Conservation (phyloP, 768 basidiomycete genomes). For the Tricholoma sp. region DNA sequence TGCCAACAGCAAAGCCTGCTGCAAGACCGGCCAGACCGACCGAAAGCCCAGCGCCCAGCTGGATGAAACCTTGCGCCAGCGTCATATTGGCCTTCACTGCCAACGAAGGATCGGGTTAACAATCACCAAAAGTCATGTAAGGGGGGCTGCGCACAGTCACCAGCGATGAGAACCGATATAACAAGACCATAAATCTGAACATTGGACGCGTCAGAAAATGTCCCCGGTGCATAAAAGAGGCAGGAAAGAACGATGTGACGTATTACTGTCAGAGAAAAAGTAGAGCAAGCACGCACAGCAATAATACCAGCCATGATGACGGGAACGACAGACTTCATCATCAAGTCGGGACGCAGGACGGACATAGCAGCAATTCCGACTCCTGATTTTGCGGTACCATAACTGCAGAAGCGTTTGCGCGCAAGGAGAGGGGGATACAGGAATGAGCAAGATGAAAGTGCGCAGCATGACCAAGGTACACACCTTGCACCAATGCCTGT, state of each 20-base stretch:
- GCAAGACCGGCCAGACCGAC: constrained; percentile 94
- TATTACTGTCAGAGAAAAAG: background rate
- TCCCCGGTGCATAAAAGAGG: no score
- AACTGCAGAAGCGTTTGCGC: constrained; percentile 44
- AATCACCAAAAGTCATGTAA: background rate
- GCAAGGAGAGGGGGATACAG: constrained; percentile 9
- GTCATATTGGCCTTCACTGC: constrained; percentile 75
- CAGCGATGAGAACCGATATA: constrained; percentile 94
- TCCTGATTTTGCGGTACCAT: constrained; percentile 99
- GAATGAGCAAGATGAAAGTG: constrained; percentile 4
- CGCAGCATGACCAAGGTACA: constrained; percentile 17
- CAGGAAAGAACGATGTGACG: background rate
- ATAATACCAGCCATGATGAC: constrained; percentile 99
- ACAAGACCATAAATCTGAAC: constrained; percentile 92
- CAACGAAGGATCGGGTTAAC: background rate
- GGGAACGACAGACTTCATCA: constrained; percentile 97
- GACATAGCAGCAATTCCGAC: constrained; percentile 98
- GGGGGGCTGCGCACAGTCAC: constrained; percentile 58
- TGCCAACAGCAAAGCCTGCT: constrained; percentile 96
- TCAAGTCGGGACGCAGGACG: constrained; percentile 90
- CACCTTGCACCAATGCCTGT: constrained; percentile 85
- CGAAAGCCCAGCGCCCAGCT: constrained; percentile 89
- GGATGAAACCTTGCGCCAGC: constrained; percentile 89
- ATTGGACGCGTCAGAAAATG: background rate
- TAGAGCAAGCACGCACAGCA: constrained; percentile 61